Evolutionary conservation across 192 early-diverging fungal genomes (phyloP).

Genomic region (Coemansia biformis): DNA sequence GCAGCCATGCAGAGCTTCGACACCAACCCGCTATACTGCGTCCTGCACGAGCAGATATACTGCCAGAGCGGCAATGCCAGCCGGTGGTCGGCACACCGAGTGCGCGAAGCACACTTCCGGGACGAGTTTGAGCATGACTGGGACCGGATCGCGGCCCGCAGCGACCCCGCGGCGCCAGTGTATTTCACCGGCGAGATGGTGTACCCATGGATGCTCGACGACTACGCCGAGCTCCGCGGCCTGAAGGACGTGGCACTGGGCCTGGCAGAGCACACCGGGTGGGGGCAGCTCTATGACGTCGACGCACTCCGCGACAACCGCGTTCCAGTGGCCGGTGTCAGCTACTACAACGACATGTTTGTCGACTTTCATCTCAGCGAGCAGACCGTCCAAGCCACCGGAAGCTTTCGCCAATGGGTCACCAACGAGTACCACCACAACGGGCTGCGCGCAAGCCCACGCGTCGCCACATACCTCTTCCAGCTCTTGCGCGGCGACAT

Average conservation of each 20-base stretch:
- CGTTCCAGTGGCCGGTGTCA: constrained; percentile 56
- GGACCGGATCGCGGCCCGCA: constrained; percentile 23
- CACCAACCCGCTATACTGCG: constrained; percentile 59
- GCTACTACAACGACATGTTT: constrained; percentile 71
- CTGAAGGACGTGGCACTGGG: constrained; percentile 55
- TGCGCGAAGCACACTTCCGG: constrained; percentile 49
- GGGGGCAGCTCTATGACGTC: constrained; percentile 57
- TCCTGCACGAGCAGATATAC: constrained; percentile 65
- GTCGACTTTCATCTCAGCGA: constrained; percentile 59
- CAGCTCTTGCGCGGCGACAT: constrained; percentile 55
- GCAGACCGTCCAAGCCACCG: constrained; percentile 50
- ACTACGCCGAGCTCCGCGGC: constrained; percentile 57
- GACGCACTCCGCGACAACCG: constrained; percentile 46
- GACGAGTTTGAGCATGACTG: constrained; percentile 48
- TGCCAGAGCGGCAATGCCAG: constrained; percentile 55
- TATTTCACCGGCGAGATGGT: constrained; percentile 66
- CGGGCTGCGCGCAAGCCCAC: constrained; percentile 51
- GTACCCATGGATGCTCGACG: constrained; percentile 70
- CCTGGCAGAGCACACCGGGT: constrained; percentile 53
- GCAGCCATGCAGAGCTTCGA: constrained; percentile 48
- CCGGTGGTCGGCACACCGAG: constrained; percentile 59
- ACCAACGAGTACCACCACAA: constrained; percentile 68
- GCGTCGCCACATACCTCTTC: constrained; percentile 55
- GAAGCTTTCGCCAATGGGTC: constrained; percentile 58
- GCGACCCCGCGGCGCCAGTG: constrained; percentile 27